Evolutionary conservation across 164 flowering plant genomes (phyloP).

Genomic region (Magnolia officinalis): DNA sequence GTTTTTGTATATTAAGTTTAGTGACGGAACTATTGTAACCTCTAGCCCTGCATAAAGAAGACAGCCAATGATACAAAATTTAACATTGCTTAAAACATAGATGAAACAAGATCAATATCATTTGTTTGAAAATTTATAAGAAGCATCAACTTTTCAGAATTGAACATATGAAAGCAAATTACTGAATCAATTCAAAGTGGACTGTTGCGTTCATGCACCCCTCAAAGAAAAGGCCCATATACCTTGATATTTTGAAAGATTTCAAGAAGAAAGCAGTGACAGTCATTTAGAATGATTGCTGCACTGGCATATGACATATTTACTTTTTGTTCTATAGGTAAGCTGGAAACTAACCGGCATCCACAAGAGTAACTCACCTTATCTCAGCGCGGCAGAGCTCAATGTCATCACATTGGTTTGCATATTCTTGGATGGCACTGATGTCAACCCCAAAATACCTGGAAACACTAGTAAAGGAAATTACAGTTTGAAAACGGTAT

Average conservation of each 20-base stretch:
- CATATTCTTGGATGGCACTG: slow-evolving; percentile 66
- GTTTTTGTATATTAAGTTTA: no score
- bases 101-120: neutral
- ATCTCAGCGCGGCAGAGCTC: slow-evolving; percentile 87
- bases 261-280: neutral
- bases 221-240: neutral
- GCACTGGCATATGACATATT: neutral
- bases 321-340: neutral
- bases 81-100: neutral
- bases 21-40: neutral
- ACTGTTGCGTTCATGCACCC: neutral
- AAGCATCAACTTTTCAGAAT: neutral
- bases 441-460: slow-evolving; percentile 93
- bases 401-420: slow-evolving; percentile 59
- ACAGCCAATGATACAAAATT: neutral
- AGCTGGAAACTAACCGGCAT: neutral
- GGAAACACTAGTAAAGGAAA: slow-evolving; percentile 37
- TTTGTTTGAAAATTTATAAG: no score
- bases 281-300: neutral
- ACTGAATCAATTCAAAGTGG: neutral
- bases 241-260: neutral
- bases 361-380: slow-evolving; percentile 44
- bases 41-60: neutral
- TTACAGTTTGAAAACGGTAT: no score
- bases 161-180: neutral